Evolutionary conservation across 495 filamentous ascomycete genomes (phyloP).

Genomic region (Massariosphaeria phaeospora): DNA sequence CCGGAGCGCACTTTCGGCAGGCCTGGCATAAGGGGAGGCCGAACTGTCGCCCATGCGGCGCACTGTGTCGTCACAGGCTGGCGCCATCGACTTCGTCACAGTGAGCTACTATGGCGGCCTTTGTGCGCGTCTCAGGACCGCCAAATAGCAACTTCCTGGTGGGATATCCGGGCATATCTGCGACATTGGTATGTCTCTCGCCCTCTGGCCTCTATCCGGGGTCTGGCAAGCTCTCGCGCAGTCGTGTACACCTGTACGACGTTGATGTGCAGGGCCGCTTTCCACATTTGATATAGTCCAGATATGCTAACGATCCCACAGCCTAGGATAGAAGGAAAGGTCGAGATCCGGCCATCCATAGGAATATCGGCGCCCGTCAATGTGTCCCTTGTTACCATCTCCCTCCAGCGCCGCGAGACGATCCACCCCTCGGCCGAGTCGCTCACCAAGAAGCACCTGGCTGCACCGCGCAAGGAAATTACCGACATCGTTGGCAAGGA

Average conservation of each 20-base stretch:
- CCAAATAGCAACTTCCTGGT: constrained; percentile 96
- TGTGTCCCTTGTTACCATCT: constrained; percentile 91
- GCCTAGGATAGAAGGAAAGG: constrained; percentile 95
- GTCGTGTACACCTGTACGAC: too few species aligned
- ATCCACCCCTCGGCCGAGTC: constrained; percentile 96
- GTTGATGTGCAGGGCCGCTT: too few species aligned
- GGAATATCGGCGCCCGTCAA: constrained; percentile 83
- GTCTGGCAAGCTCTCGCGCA: background rate
- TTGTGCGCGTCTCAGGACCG: constrained; percentile 94
- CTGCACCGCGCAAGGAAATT: constrained; percentile 86
- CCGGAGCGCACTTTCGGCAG: constrained; percentile 4
- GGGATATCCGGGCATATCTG: constrained; percentile 96
- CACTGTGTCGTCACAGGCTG: constrained; percentile 17
- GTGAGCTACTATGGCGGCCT: constrained; percentile 64
- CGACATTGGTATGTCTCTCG: constrained; percentile 92
- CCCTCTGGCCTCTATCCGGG: background rate
- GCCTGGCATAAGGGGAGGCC: constrained; percentile 9
- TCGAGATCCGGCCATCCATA: constrained; percentile 83
- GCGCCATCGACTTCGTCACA: constrained; percentile 25
- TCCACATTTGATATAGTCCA: background rate
- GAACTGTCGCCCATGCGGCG: constrained; percentile 33
- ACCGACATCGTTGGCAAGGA: constrained; percentile 93
- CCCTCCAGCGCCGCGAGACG: constrained; percentile 85
- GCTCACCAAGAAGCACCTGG: constrained; percentile 83
- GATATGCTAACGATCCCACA: constrained; percentile 40